Conservation (phyloP, 73 alveolate species). For the Halteria grandinella region DNA sequence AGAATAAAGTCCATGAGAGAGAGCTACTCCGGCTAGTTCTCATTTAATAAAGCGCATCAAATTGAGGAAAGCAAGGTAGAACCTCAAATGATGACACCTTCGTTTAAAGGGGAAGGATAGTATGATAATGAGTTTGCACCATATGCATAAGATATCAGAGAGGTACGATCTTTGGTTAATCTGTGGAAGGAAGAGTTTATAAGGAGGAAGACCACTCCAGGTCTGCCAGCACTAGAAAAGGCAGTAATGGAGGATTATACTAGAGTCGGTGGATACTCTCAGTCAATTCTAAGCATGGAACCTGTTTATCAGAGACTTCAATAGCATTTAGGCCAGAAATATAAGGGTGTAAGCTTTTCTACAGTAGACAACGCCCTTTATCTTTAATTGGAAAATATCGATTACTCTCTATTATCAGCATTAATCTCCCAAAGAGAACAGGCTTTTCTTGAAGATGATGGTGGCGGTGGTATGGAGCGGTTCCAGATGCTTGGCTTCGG, state of each 20-base stretch:
- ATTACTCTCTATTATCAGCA: neutral
- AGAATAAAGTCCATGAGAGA: neutral
- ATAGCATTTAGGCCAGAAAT: conserved; percentile 7
- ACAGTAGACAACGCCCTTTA: neutral
- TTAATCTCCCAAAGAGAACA: conserved; percentile 7
- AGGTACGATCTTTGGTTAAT: conserved; percentile 59
- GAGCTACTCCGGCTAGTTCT: too few relatives aligned
- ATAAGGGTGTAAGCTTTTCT: neutral
- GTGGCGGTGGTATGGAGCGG: neutral
- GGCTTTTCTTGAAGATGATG: conserved; percentile 27
- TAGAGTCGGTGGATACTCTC: conserved; percentile 28
- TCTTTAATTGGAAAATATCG: neutral
- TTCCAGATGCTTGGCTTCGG: conserved; percentile 28
- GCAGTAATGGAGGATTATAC: conserved; percentile 24
- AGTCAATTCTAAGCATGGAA: neutral
- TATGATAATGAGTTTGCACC: conserved; percentile 8
- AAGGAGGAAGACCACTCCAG: conserved; percentile 45
- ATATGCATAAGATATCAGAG: conserved; percentile 48
- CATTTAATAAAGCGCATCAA: too few relatives aligned
- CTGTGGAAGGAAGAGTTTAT: conserved; percentile 73
- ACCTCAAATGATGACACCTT: neutral
- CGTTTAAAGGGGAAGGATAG: neutral
- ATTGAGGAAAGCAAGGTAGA: too few relatives aligned
- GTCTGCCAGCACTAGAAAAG: conserved; percentile 30
- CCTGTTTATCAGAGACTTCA: neutral